Evolutionary conservation across 495 filamentous ascomycete species (phyloP).

Genomic region (Ascobolus immersus): DNA sequence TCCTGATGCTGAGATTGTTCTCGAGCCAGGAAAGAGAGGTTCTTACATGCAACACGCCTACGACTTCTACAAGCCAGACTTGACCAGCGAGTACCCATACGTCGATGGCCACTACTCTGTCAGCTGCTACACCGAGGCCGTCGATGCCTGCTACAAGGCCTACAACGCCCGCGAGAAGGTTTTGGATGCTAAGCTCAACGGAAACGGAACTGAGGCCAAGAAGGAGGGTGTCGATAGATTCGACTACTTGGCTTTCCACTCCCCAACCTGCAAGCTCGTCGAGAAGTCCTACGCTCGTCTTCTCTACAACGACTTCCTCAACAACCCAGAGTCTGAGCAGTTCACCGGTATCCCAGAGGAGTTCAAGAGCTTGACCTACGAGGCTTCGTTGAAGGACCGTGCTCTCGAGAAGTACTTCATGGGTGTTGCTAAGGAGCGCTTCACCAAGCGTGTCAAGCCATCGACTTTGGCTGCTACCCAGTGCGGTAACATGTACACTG

Average conservation of each 20-base stretch:
- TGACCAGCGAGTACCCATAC: constrained; percentile 91
- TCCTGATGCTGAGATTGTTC: constrained; percentile 68
- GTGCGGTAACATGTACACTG: constrained; percentile 99
- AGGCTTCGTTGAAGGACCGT: constrained; percentile 71
- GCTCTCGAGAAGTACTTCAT: constrained; percentile 93
- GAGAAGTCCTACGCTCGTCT: constrained; percentile 84
- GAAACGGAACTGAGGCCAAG: constrained; percentile 21
- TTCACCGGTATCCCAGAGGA: constrained; percentile 76
- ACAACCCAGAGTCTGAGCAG: constrained; percentile 43
- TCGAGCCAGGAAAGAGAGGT: constrained; percentile 80
- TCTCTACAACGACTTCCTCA: constrained; percentile 87
- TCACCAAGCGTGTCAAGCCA: constrained; percentile 65
- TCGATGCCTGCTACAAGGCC: constrained; percentile 86
- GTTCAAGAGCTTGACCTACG: constrained; percentile 60
- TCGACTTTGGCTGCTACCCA: constrained; percentile 66
- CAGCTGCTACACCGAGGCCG: constrained; percentile 83
- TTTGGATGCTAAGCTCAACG: constrained; percentile 30
- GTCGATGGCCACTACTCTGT: constrained; percentile 92
- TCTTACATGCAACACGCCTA: constrained; percentile 87
- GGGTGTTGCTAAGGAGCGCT: constrained; percentile 84
- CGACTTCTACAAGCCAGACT: constrained; percentile 97
- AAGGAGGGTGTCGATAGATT: constrained; percentile 71
- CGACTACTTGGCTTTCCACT: constrained; percentile 87
- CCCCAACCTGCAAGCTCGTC: constrained; percentile 93
- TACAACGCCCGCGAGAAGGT: constrained; percentile 75